Base-by-base conservation (phyloP, 345 rosid species). In the Capsella bursapastoris region DNA sequence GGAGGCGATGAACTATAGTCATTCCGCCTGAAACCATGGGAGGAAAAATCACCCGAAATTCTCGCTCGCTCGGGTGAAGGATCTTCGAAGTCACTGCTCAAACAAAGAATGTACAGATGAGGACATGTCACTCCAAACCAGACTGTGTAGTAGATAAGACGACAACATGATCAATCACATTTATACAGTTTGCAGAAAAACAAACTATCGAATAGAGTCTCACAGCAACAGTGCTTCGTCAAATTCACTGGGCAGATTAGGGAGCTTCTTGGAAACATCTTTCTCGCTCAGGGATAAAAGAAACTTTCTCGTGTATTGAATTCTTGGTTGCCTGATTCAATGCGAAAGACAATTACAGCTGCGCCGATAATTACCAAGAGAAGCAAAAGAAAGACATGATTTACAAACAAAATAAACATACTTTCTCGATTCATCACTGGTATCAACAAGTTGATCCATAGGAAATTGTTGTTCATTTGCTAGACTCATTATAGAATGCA, bases 1-100 rank as follows among this genome's bases (percentile, higher is more conserved):
- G 96, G 97, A 43, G 96, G 97, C 31, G 99, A 92, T 28, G 98
- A 92, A 55, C 96, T 85, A 82, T 89, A 87, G 65, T 95, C 99
- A 51, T 84, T 86, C 50, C 86, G 86, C 72, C 90, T 87, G 64
- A 69, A 86, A 79, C 82, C 79, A 49, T 86, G 91, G 25, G 85
- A 77, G 16, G 87, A 78, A 62, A 87, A 85, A 79, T 81, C 70
- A 10, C 88, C 89, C 32, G 91, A 72, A 76, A 29, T 51, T 79
- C 90, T 90, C 55, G 49, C 85, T 41, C 83, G 85, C 57, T 90
- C 97, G 29, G 82, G 86, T 52, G 79, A 82, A 64, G 87, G 70
- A 74, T 88, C 94, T 80, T 86, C 88, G 48, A 76, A 82, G 78
- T 84, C 87, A 81, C 99, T 92, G 82, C 68, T 40, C 76, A 73